These are phyloP conservation scores for Hericium coralloides DNA, from an alignment of 768 basidiomycete genomes.

Conservation along the genomic window DNA sequence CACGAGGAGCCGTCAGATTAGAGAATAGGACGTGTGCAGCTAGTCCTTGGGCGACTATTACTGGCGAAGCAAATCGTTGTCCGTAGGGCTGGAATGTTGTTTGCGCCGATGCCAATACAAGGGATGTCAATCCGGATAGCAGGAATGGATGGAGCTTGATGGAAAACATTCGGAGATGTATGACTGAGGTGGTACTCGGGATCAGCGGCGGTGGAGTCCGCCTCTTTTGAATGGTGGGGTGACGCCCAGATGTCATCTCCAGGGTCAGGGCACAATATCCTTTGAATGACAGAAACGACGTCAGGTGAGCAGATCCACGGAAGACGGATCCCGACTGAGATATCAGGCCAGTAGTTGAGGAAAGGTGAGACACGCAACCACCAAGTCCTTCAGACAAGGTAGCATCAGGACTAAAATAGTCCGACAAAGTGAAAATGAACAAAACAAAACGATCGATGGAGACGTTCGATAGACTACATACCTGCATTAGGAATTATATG, in stretches of 20 bases:
- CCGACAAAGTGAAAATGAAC: no score
- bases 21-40: conserved; percentile 29
- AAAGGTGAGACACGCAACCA: no score
- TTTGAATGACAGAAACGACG: no score
- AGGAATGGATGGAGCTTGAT: not conserved
- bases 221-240: not conserved
- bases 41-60: conserved; percentile 18
- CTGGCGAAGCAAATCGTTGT: not conserved
- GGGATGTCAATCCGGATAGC: not conserved
- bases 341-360: no score
- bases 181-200: not conserved
- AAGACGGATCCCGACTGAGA: no score
- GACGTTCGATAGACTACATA: no score
- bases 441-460: no score
- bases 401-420: no score
- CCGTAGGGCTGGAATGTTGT: not conserved
- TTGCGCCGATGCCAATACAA: not conserved
- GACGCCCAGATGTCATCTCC: not conserved
- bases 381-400: no score
- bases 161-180: not conserved
- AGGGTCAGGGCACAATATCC: not conserved
- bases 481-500: no score
- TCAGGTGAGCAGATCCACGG: no score
- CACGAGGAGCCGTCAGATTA: conserved; percentile 33
- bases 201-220: not conserved